Base-by-base conservation (phyloP, 2,329 filamentous ascomycete species). In the Domatiomyces globalis region DNA sequence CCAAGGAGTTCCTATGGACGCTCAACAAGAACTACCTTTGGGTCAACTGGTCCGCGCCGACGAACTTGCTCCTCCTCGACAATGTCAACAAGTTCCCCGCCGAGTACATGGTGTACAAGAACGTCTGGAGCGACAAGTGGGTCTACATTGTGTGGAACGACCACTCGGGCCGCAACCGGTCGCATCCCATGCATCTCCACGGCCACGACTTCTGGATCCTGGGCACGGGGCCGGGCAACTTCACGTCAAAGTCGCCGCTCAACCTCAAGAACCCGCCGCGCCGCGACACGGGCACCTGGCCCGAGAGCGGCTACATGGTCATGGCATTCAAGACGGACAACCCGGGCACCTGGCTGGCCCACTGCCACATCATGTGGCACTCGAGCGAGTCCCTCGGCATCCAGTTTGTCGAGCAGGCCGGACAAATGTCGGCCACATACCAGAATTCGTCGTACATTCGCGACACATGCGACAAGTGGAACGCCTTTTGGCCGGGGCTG, bases 11-110 rank as follows among this genome's bases (percentile, higher is more conserved):
- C 17, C 27, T 49, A 4, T 59, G 56, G 56, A 43, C 49, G 12
- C 51, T 59, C 43, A 54, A 56, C 42, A 33, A 51, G 17, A 48
- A 48, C 1, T 50, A 49, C 29, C 39, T 72, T 48, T 61, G 66
- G 19, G 63, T 71, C 5, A 61, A 67, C 25, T 73, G 71, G 71
- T 63, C 65, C 43, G 63, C 67, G 29, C 71, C 71, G 0, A 66
- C 68, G 6, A 62, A 72, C 2, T 60, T 68, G 47, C 66, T 67
- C 49, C 54, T 67, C 18, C 49, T 63, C 43, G 55, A 62, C 7
- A 53, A 57, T 22, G 62, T 64, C 57, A 59, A 54, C 12, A 61
- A 46, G 47, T 65, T 62, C 55, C 54, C 64, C n/a, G n/a, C n/a
- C n/a, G n/a, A n/a, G n/a, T n/a, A n/a, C n/a, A n/a, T n/a, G n/a